Evolutionary conservation across 352 stramenopile species (phyloP).

Genomic region (Phytophthora capsici): DNA sequence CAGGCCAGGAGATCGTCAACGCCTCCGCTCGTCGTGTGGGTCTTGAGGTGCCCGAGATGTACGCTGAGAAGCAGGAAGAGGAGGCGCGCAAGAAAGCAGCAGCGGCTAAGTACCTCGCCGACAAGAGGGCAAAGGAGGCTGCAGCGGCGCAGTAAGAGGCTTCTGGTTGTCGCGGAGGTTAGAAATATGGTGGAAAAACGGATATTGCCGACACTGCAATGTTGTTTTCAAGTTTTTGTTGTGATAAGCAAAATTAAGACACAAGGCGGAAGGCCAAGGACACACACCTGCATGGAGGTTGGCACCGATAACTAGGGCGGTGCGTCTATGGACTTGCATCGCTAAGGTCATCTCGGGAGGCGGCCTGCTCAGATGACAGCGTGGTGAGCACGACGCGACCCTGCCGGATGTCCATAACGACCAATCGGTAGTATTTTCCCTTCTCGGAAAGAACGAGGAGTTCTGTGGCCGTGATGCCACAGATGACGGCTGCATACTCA

Average conservation of each 20-base stretch:
- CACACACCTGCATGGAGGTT: slow-evolving; percentile 31
- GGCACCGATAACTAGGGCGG: slow-evolving; percentile 15
- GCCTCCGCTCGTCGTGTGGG: slow-evolving; percentile 78
- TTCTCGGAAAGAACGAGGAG: slow-evolving; percentile 84
- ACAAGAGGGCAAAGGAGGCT: slow-evolving; percentile 57
- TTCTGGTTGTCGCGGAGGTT: neutral
- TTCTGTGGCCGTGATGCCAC: slow-evolving; percentile 70
- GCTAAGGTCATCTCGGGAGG: slow-evolving; percentile 53
- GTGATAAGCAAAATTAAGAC: slow-evolving; percentile 43
- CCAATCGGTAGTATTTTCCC: slow-evolving; percentile 76
- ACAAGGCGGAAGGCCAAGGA: slow-evolving; percentile 28
- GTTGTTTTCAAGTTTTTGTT: slow-evolving; percentile 40
- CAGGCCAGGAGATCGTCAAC: slow-evolving; percentile 76
- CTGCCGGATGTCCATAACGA: slow-evolving; percentile 79
- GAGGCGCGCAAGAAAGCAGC: slow-evolving; percentile 43
- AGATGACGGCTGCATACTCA: slow-evolving; percentile 76
- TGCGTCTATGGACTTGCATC: slow-evolving; percentile 53
- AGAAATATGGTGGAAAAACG: neutral
- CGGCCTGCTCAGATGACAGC: slow-evolving; percentile 56
- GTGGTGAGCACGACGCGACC: slow-evolving; percentile 63
- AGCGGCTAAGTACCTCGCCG: slow-evolving; percentile 61
- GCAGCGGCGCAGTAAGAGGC: slow-evolving; percentile 14
- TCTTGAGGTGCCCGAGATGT: slow-evolving; percentile 79
- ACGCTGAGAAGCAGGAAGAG: slow-evolving; percentile 59
- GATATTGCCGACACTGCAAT: slow-evolving; percentile 11